Evolutionary conservation across 371 early-diverging fungal species (phyloP).

Genomic region (Caulochytrium protostelioides): DNA sequence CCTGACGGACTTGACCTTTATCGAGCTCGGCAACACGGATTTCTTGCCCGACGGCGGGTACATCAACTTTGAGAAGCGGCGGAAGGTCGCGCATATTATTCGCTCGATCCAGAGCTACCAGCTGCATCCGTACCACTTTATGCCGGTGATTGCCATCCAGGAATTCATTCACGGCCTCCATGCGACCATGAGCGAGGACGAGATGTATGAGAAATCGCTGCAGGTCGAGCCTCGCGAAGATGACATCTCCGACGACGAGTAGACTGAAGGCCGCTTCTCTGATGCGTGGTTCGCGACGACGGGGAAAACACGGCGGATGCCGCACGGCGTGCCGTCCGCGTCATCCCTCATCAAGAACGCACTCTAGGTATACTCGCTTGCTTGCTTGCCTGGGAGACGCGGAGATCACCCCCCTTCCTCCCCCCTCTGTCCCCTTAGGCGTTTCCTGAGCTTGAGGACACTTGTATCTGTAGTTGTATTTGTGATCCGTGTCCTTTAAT

Average conservation of each 20-base stretch:
- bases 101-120: constrained; percentile 20
- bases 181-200: constrained; percentile 12
- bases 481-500: too few relatives aligned
- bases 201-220: constrained; percentile 12
- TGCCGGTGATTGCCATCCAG: constrained; percentile 8
- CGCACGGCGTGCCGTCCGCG: too few relatives aligned
- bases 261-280: too few relatives aligned
- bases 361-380: too few relatives aligned
- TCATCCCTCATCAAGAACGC: too few relatives aligned
- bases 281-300: too few relatives aligned
- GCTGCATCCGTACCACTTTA: constrained; percentile 6
- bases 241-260: constrained; percentile 11
- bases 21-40: constrained; percentile 30
- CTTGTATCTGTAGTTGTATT: too few relatives aligned
- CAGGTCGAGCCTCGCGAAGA: constrained; percentile 18
- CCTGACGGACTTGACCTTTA: constrained; percentile 30
- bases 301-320: too few relatives aligned
- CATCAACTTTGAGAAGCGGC: constrained; percentile 33
- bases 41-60: constrained; percentile 18
- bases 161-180: constrained; percentile 8
- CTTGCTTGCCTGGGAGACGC: too few relatives aligned
- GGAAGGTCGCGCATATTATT: constrained; percentile 20
- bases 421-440: too few relatives aligned
- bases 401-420: too few relatives aligned
- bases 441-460: too few relatives aligned